Percentiles rank a stretch among this genome's conserved stretches.
These are phyloP conservation scores for Ceriops zippeliana DNA, from an alignment of 345 rosid genomes.

Conservation along the genomic window DNA sequence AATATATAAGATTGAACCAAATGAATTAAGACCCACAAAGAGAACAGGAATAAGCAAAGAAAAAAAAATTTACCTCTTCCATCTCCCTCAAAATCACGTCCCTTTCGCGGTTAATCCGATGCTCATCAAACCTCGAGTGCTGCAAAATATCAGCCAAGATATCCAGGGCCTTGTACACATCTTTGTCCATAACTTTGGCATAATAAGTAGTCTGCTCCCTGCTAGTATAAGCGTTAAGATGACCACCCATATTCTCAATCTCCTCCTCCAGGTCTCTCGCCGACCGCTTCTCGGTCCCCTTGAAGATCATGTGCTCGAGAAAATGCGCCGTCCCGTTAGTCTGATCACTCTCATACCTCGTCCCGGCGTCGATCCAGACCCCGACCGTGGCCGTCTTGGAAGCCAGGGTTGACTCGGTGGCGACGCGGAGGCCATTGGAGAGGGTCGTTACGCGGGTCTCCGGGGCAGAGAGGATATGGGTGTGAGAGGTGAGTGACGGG, in stretches of 20 bases:
- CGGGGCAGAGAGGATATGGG: conserved; percentile 80
- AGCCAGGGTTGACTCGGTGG: conserved; percentile 83
- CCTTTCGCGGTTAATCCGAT: conserved; percentile 26
- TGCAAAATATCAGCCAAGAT: conserved; percentile 91
- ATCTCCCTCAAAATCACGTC: conserved; percentile 37
- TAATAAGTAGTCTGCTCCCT: conserved; percentile 97
- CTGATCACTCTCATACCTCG: conserved; percentile 80
- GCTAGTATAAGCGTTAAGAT: conserved; percentile 86
- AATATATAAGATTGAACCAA: not conserved
- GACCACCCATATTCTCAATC: conserved; percentile 96
- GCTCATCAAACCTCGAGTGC: conserved; percentile 51
- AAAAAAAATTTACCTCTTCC: conserved; percentile 25
- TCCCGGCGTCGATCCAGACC: conserved; percentile 98
- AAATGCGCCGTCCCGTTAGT: conserved; percentile 94
- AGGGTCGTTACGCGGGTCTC: conserved; percentile 90
- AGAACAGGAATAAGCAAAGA: not conserved
- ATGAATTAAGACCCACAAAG: not conserved
- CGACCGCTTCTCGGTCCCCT: conserved; percentile 71
- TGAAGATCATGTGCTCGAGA: conserved; percentile 95
- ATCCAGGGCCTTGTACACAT: conserved; percentile 65
- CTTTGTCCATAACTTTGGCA: conserved; percentile 78
- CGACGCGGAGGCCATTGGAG: conserved; percentile 80
- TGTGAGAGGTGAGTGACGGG: conserved; percentile 58
- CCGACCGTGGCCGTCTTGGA: conserved; percentile 84
- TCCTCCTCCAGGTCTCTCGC: conserved; percentile 76